Evolutionary conservation across 1,139 yeast genomes (phyloP).

Genomic region (Saccharomyces hybrid): DNA sequence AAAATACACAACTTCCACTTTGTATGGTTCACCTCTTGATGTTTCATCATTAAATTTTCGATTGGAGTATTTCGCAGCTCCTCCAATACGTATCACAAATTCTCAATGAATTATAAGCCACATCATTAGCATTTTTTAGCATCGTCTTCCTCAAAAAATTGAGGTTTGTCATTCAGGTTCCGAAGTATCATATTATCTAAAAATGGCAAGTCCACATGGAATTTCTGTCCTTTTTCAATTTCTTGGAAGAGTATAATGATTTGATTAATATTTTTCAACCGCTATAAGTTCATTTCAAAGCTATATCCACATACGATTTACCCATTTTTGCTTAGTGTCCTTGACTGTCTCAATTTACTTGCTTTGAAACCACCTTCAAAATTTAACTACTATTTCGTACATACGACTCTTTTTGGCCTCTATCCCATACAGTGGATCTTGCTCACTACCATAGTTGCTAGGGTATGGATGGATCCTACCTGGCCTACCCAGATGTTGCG

Average conservation of each 20-base stretch:
- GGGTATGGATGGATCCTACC: background rate
- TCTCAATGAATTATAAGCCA: background rate
- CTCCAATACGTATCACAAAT: background rate
- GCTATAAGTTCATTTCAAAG: background rate
- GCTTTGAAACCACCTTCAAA: background rate
- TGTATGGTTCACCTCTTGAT: background rate
- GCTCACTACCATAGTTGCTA: background rate
- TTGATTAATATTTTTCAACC: background rate
- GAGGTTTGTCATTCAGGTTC: background rate
- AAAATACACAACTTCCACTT: background rate
- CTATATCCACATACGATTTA: constrained; percentile 33
- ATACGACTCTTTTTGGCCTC: background rate
- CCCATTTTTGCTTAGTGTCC: constrained; percentile 35
- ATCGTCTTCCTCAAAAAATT: too few species aligned
- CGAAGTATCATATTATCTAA: background rate
- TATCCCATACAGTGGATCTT: background rate
- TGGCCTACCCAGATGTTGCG: background rate
- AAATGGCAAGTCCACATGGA: background rate
- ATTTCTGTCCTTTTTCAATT: background rate
- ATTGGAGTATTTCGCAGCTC: background rate
- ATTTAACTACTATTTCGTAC: background rate
- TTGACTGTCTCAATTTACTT: constrained; percentile 17
- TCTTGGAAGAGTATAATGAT: background rate
- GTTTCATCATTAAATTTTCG: background rate
- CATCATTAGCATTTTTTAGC: background rate